A percentile compares a stretch with the other conserved stretches of the same genome.
These are phyloP conservation scores for Echinosophora koreensis DNA, from an alignment of 306 rosid genomes.

Conservation along the genomic window DNA sequence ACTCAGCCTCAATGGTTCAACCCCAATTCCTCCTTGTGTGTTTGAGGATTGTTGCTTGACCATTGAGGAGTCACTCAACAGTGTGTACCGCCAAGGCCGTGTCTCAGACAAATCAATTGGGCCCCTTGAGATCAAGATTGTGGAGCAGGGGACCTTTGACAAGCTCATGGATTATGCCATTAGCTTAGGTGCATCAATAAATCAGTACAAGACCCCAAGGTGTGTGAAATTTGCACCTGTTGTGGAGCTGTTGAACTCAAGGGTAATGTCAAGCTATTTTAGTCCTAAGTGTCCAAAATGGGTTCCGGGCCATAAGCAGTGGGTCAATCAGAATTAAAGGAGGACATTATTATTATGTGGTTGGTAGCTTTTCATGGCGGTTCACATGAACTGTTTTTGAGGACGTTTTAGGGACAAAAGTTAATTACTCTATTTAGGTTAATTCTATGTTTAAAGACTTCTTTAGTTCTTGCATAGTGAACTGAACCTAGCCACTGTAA, in stretches of 20 bases:
- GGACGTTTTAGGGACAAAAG: constrained; percentile 56
- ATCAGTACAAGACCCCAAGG: constrained; percentile 95
- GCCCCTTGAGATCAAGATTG: constrained; percentile 86
- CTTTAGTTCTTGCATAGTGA: constrained; percentile 58
- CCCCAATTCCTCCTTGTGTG: constrained; percentile 82
- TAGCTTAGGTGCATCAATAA: constrained; percentile 93
- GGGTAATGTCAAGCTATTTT: constrained; percentile 63
- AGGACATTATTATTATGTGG: constrained; percentile 31
- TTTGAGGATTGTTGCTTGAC: constrained; percentile 89
- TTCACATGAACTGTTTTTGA: constrained; percentile 62
- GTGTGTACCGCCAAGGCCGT: constrained; percentile 94
- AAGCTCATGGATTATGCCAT: constrained; percentile 97
- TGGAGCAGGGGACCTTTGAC: constrained; percentile 85
- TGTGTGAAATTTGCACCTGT: constrained; percentile 93
- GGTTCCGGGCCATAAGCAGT: constrained; percentile 90
- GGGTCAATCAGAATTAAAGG: constrained; percentile 64
- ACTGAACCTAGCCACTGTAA: constrained; percentile 70
- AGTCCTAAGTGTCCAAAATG: constrained; percentile 98
- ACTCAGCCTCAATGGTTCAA: constrained; percentile 60
- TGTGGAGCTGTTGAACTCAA: constrained; percentile 85
- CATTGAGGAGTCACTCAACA: constrained; percentile 84
- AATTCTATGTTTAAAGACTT: constrained; percentile 52
- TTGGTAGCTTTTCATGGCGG: constrained; percentile 56
- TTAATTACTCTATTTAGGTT: constrained; percentile 60
- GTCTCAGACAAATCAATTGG: constrained; percentile 92